These are phyloP conservation scores for Syzygium syzygioides DNA, from an alignment of 441 rosid genomes.

Conservation along the genomic window DNA sequence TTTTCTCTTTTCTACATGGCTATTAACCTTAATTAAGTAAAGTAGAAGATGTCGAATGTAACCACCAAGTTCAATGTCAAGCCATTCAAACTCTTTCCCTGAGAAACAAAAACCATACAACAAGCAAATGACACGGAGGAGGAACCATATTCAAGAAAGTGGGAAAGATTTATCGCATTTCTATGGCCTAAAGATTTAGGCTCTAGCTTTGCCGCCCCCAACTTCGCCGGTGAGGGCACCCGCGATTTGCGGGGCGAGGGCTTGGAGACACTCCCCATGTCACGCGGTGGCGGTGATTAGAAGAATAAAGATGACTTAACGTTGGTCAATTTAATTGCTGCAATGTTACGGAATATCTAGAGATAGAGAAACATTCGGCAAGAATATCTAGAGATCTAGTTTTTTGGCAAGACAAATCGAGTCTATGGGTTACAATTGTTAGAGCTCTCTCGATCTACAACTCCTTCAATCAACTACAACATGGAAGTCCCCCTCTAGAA, in stretches of 20 bases:
- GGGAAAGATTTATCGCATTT: background rate
- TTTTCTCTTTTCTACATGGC: background rate
- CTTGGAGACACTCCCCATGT: background rate
- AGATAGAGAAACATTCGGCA: background rate
- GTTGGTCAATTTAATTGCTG: background rate
- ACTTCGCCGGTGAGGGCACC: background rate
- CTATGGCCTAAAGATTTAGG: background rate
- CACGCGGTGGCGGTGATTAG: background rate
- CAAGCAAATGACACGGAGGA: background rate
- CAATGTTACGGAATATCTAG: background rate
- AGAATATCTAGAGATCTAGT: background rate
- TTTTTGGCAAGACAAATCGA: background rate
- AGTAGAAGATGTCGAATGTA: background rate
- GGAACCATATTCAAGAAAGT: background rate
- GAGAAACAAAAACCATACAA: background rate
- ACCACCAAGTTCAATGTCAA: background rate
- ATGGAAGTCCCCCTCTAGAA: background rate
- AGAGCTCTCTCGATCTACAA: background rate
- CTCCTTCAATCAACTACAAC: background rate
- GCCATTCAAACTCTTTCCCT: background rate
- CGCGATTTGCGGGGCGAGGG: background rate
- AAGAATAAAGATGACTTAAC: background rate
- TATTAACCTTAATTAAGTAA: background rate
- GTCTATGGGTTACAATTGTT: background rate
- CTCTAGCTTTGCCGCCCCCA: background rate